phyloP scores from a whole-genome alignment of 73 alveolate species.

The Paramecium octaurelia region DNA sequence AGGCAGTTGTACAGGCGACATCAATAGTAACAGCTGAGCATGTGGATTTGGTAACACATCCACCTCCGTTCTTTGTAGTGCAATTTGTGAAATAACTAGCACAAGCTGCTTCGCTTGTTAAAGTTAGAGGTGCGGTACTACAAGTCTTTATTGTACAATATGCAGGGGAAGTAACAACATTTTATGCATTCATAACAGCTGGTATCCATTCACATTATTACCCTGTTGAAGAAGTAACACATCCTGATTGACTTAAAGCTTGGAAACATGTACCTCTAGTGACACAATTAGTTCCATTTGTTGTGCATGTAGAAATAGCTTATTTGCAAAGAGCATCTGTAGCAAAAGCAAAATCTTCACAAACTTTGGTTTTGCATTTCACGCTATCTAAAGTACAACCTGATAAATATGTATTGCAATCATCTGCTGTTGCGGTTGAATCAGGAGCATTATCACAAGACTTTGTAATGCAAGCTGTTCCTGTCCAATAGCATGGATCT shows the following conservation, averaged over 20 bases:
- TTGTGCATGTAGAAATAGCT: not conserved
- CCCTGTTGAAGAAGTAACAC: not conserved
- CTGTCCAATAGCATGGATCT: not conserved
- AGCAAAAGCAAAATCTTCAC: not conserved
- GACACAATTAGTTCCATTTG: constrained; percentile 1
- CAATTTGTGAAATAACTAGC: not conserved
- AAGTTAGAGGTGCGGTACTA: not conserved
- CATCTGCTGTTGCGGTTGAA: not conserved
- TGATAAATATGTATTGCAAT: not conserved
- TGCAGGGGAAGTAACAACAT: too few species aligned
- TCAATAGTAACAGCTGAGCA: not conserved
- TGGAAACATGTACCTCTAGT: not conserved
- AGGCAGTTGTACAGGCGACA: not conserved
- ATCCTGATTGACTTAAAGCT: not conserved
- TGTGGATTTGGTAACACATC: not conserved
- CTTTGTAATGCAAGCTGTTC: not conserved
- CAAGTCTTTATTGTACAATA: not conserved
- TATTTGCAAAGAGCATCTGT: not conserved
- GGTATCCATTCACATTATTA: not conserved
- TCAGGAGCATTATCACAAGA: constrained; percentile 36
- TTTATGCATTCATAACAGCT: not conserved
- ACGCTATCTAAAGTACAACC: not conserved
- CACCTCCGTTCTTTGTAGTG: not conserved
- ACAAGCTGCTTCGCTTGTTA: not conserved
- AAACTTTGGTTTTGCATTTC: not conserved